A percentile compares a stretch with the other conserved stretches of the same genome.
Evolutionary conservation across 768 basidiomycete species (phyloP).

Genomic region (Pleurotus cornucopiae): DNA sequence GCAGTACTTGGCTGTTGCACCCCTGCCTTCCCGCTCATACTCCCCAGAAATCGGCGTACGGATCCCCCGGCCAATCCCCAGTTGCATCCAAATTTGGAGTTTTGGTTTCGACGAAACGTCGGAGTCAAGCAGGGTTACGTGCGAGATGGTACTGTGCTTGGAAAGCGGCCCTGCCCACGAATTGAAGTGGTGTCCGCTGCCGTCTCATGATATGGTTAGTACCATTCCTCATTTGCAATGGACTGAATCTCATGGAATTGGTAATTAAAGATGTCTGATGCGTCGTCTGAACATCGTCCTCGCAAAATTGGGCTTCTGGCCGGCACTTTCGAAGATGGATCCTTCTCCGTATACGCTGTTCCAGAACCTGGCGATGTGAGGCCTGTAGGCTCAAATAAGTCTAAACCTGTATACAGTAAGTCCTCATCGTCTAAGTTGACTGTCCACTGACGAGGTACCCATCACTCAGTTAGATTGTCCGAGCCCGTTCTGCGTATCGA

Average conservation of each 20-base stretch:
- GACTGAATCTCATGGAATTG: neutral
- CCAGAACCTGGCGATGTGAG: conserved; percentile 68
- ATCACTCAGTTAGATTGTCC: conserved; percentile 45
- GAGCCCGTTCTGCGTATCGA: conserved; percentile 71
- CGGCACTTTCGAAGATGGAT: conserved; percentile 86
- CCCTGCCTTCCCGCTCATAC: conserved; percentile 62
- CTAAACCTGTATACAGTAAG: conserved; percentile 48
- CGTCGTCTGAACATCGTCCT: conserved; percentile 17
- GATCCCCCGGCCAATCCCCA: conserved; percentile 45
- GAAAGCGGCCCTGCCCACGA: conserved; percentile 79
- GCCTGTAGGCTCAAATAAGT: conserved; percentile 19
- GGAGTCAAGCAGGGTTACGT: conserved; percentile 51
- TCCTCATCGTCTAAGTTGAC: neutral
- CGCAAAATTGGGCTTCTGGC: conserved; percentile 80
- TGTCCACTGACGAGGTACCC: neutral
- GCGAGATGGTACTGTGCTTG: conserved; percentile 83
- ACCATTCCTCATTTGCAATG: neutral
- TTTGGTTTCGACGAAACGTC: conserved; percentile 17
- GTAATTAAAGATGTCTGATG: conserved; percentile 8
- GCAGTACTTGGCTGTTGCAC: conserved; percentile 84
- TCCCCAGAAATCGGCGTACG: conserved; percentile 65
- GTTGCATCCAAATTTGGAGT: conserved; percentile 89
- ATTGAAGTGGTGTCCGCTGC: conserved; percentile 91
- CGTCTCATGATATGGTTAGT: conserved; percentile 60
- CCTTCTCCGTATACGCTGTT: conserved; percentile 70